Conservation (phyloP, 2,329 filamentous ascomycete species). For the Mycocentrospora acerina region DNA sequence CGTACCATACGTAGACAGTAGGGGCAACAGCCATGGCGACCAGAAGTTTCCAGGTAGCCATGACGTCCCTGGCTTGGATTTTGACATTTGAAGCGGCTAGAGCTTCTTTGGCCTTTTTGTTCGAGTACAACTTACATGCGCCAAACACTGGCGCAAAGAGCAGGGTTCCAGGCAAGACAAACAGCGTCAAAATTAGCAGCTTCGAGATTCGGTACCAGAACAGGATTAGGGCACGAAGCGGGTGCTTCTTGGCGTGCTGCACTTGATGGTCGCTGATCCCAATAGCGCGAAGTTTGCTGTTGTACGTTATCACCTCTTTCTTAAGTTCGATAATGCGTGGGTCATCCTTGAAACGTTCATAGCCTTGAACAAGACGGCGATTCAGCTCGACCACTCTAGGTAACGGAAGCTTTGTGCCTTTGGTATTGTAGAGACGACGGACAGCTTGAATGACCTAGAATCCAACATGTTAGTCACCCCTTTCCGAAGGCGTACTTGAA, state of each 20-base stretch:
- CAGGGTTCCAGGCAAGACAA: constrained; percentile 80
- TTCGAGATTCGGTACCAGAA: constrained; percentile 80
- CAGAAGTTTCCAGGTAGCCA: constrained; percentile 46
- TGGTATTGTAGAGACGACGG: constrained; percentile 88
- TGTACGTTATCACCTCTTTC: constrained; percentile 78
- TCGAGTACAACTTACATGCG: constrained; percentile 39
- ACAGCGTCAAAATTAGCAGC: constrained; percentile 72
- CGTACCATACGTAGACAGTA: constrained; percentile 35
- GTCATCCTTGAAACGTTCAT: constrained; percentile 89
- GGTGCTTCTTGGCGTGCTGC: constrained; percentile 82
- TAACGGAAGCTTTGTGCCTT: constrained; percentile 87
- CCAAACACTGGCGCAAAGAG: constrained; percentile 66
- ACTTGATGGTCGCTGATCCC: constrained; percentile 94
- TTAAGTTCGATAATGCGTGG: constrained; percentile 76
- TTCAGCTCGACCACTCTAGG: constrained; percentile 94
- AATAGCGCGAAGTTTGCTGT: constrained; percentile 79
- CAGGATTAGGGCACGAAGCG: constrained; percentile 71
- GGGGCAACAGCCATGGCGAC: constrained; percentile 43
- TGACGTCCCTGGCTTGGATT: constrained; percentile 42
- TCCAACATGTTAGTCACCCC: constrained; percentile 28
- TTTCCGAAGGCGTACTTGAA: too few relatives aligned
- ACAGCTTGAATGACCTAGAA: constrained; percentile 82
- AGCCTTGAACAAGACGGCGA: constrained; percentile 84
- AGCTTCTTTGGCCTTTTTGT: constrained; percentile 41
- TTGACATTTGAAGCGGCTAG: constrained; percentile 45